These are phyloP conservation scores for Cymbopogon citratus DNA, from an alignment of 176 grass and related monocot species.

Conservation along the genomic window DNA sequence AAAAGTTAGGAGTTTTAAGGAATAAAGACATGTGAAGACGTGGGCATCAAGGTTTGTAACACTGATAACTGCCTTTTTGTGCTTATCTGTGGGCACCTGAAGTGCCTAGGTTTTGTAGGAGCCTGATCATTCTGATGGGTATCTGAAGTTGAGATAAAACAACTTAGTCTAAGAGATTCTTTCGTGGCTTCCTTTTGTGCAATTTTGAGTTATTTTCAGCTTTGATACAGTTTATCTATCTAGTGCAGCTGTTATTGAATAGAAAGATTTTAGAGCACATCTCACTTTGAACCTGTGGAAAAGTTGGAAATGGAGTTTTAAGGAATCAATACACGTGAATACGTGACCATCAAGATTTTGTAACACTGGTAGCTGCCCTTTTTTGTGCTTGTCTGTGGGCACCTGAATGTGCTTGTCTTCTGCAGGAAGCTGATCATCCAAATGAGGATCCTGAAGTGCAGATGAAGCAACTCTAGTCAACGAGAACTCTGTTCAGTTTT, in stretches of 20 bases:
- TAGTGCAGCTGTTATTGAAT: neutral
- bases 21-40: constrained; percentile 25
- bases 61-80: constrained; percentile 14
- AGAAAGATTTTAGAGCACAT: neutral
- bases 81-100: constrained; percentile 23
- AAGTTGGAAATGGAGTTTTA: neutral
- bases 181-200: neutral
- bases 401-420: constrained; percentile 21
- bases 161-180: neutral
- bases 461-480: neutral
- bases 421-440: neutral
- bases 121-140: neutral
- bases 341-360: constrained; percentile 31
- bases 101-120: constrained; percentile 1
- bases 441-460: constrained; percentile 9
- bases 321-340: constrained; percentile 25
- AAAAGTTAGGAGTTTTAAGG: constrained; percentile 17
- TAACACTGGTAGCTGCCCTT: neutral
- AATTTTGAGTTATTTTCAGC: neutral
- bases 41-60: constrained; percentile 33
- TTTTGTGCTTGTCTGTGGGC: constrained; percentile 32
- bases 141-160: neutral
- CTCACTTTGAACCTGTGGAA: constrained; percentile 4
- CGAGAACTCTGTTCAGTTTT: neutral
- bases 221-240: neutral